phyloP scores from a whole-genome alignment of 768 basidiomycete species.

The Hygrophoropsis aurantiaca region DNA sequence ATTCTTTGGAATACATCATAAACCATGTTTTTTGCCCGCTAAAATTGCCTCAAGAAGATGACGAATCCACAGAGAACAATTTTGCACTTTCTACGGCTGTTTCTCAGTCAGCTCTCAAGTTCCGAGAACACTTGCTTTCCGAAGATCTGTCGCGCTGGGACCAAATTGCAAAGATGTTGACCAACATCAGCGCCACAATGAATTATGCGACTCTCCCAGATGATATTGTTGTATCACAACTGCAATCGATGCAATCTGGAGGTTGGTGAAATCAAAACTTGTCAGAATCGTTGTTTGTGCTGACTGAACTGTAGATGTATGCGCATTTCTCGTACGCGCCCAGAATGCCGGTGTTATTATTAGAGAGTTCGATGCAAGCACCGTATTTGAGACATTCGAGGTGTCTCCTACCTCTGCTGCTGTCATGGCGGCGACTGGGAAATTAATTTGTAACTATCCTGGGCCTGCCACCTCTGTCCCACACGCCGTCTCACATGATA shows the following conservation, averaged over 20 bases:
- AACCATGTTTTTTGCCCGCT: constrained; percentile 12
- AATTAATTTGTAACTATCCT: constrained; percentile 42
- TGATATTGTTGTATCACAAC: no score
- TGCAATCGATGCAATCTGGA: no score
- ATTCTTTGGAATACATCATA: constrained; percentile 5
- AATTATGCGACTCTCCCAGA: not conserved
- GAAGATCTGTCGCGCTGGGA: not conserved
- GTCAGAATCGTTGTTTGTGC: not conserved
- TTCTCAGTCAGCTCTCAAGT: constrained; percentile 4
- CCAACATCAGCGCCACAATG: constrained; percentile 2
- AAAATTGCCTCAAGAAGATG: not conserved
- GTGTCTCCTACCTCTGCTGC: constrained; percentile 28
- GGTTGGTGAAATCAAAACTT: no score
- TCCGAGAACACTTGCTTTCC: not conserved
- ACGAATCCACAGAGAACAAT: constrained; percentile 3
- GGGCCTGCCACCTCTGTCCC: constrained; percentile 36
- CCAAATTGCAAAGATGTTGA: constrained; percentile 3
- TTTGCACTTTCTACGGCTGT: constrained; percentile 2
- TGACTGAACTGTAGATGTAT: constrained; percentile 27
- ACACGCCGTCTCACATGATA: constrained; percentile 22
- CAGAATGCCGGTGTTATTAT: constrained; percentile 45
- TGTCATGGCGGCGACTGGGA: constrained; percentile 34
- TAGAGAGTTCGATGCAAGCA: constrained; percentile 18
- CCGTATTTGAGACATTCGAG: constrained; percentile 42
- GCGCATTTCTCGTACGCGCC: constrained; percentile 35